Evolutionary conservation across 2,329 filamentous ascomycete species (phyloP).

Genomic region (Pestalotiopsis sp.): DNA sequence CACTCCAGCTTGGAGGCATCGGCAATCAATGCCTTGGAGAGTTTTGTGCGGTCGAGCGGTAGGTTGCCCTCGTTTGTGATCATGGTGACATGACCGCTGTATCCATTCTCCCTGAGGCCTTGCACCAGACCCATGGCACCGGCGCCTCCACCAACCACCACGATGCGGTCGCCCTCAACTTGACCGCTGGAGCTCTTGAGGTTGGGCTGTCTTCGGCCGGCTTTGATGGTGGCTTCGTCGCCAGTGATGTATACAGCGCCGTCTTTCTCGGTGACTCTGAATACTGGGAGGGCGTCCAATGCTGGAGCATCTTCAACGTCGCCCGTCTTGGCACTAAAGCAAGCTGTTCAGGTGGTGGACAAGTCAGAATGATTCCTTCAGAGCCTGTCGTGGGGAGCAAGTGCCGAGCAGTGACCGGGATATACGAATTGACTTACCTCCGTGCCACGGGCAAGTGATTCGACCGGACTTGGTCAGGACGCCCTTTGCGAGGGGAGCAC

Average conservation of each 20-base stretch:
- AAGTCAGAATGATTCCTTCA: background rate
- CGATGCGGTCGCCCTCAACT: slow-evolving; percentile 63
- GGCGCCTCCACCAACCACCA: slow-evolving; percentile 88
- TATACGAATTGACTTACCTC: slow-evolving; percentile 58
- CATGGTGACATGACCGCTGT: slow-evolving; percentile 77
- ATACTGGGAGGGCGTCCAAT: slow-evolving; percentile 81
- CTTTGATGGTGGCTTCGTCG: slow-evolving; percentile 77
- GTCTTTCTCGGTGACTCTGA: slow-evolving; percentile 78
- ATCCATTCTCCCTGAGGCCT: slow-evolving; percentile 80
- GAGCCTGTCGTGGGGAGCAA: background rate
- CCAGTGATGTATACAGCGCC: slow-evolving; percentile 84
- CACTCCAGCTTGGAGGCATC: slow-evolving; percentile 79
- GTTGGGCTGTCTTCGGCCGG: slow-evolving; percentile 72
- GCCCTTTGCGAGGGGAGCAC: slow-evolving; percentile 85
- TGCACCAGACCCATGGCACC: slow-evolving; percentile 83
- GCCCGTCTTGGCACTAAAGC: slow-evolving; percentile 86
- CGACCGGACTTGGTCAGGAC: slow-evolving; percentile 81
- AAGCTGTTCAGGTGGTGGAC: slow-evolving; percentile 60
- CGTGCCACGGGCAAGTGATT: slow-evolving; percentile 95
- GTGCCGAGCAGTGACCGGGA: background rate
- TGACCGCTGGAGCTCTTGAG: slow-evolving; percentile 62
- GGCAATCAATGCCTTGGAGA: slow-evolving; percentile 89
- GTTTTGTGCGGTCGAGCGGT: slow-evolving; percentile 91
- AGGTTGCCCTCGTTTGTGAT: slow-evolving; percentile 83
- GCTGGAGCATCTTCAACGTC: slow-evolving; percentile 96